A percentile compares a stretch with the other conserved stretches of the same genome.
Conservation (phyloP, 768 basidiomycete species). For the Cystoderma amianthinum region DNA sequence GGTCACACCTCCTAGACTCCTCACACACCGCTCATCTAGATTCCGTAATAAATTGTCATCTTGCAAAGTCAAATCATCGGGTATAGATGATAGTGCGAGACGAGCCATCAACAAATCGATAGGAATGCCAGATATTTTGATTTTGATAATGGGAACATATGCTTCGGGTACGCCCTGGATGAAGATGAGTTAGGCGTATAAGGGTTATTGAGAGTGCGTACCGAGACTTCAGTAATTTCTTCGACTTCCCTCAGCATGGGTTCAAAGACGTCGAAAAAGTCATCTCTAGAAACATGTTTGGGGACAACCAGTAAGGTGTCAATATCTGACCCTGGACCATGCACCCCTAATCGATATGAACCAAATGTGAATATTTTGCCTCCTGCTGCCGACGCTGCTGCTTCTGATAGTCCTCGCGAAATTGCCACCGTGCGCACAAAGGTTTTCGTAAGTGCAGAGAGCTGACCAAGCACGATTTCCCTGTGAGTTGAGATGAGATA, state of each 20-base stretch:
- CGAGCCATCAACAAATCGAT: constrained; percentile 94
- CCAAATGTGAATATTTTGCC: constrained; percentile 99
- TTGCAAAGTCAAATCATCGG: constrained; percentile 82
- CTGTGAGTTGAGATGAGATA: constrained; percentile 44
- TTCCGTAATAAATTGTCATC: constrained; percentile 91
- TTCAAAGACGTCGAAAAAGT: constrained; percentile 92
- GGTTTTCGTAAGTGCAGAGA: constrained; percentile 84
- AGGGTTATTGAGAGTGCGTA: no score
- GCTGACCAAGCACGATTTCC: constrained; percentile 87
- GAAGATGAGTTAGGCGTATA: constrained; percentile 6
- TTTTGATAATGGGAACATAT: constrained; percentile 92
- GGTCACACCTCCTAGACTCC: constrained; percentile 81
- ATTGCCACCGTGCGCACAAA: constrained; percentile 85
- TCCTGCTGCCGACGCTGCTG: constrained; percentile 83
- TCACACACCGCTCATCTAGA: constrained; percentile 89
- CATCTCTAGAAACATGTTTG: constrained; percentile 90
- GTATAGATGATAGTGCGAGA: constrained; percentile 79
- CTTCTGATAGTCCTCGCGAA: constrained; percentile 76
- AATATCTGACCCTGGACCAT: constrained; percentile 93
- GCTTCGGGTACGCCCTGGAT: constrained; percentile 91
- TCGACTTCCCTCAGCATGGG: constrained; percentile 80
- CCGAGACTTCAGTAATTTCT: constrained; percentile 84
- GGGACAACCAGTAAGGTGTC: constrained; percentile 98
- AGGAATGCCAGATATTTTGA: constrained; percentile 86
- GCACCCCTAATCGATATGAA: constrained; percentile 95